Conservation (phyloP, 495 filamentous ascomycete species). For the Penicillium daleae region DNA sequence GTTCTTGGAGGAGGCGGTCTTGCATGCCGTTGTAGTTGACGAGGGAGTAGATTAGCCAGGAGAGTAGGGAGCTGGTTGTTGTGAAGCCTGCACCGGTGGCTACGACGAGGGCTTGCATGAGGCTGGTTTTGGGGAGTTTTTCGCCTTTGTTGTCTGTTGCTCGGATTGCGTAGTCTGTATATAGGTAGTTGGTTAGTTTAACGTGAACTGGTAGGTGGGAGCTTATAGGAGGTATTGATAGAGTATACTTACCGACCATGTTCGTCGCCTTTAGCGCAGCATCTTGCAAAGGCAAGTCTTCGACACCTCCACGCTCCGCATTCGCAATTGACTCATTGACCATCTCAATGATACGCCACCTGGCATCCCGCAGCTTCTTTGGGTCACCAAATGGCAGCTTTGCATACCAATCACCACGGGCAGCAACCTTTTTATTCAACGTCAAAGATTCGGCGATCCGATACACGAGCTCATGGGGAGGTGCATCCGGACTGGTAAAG, state of each 20-base stretch:
- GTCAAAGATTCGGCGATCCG: slow-evolving; percentile 41
- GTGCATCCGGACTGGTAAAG: slow-evolving; percentile 44
- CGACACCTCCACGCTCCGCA: slow-evolving; percentile 28
- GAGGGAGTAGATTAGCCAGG: slow-evolving; percentile 55
- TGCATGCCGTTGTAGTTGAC: slow-evolving; percentile 54
- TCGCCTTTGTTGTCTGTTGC: slow-evolving; percentile 55
- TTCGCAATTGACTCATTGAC: slow-evolving; percentile 40
- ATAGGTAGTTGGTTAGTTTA: background rate
- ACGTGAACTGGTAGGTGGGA: background rate
- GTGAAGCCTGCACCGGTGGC: slow-evolving; percentile 35
- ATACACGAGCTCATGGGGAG: slow-evolving; percentile 40
- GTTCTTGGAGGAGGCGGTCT: slow-evolving; percentile 55
- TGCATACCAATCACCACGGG: slow-evolving; percentile 50
- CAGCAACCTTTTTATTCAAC: slow-evolving; percentile 55
- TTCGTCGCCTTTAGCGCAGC: slow-evolving; percentile 51
- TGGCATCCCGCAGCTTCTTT: slow-evolving; percentile 31
- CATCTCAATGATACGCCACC: slow-evolving; percentile 28
- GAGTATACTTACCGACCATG: slow-evolving; percentile 35
- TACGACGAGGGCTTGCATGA: slow-evolving; percentile 32
- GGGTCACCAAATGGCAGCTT: slow-evolving; percentile 57
- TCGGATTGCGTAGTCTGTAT: slow-evolving; percentile 47
- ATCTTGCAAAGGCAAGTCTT: slow-evolving; percentile 50
- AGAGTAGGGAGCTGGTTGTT: slow-evolving; percentile 34
- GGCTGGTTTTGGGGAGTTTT: slow-evolving; percentile 43
- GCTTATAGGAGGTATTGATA: background rate